Evolutionary conservation across 495 filamentous ascomycete genomes (phyloP).

Genomic region (Peziza echinospora): DNA sequence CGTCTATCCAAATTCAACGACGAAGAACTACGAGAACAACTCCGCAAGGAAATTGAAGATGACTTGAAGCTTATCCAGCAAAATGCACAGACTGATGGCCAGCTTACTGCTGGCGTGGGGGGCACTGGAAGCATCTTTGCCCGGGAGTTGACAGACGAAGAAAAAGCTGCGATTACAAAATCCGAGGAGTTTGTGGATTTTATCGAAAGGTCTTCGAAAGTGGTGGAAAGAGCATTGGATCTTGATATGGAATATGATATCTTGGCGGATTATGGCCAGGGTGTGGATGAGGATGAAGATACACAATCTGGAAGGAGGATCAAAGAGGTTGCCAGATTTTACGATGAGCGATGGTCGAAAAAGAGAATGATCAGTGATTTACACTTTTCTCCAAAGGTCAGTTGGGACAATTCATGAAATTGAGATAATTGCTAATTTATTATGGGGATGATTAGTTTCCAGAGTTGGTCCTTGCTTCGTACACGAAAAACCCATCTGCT

Average conservation of each 20-base stretch:
- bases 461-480: slow-evolving; percentile 77
- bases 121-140: slow-evolving; percentile 38
- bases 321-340: slow-evolving; percentile 77
- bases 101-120: slow-evolving; percentile 7
- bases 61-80: slow-evolving; percentile 40
- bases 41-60: slow-evolving; percentile 78
- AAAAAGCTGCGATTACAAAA: slow-evolving; percentile 72
- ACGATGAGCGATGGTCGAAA: slow-evolving; percentile 86
- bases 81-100: slow-evolving; percentile 32
- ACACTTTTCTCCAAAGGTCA: slow-evolving; percentile 74
- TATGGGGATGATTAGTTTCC: slow-evolving; percentile 34
- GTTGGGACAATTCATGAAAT: slow-evolving; percentile 9
- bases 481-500: slow-evolving; percentile 88
- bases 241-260: slow-evolving; percentile 72
- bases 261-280: slow-evolving; percentile 75
- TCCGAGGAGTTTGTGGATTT: slow-evolving; percentile 90
- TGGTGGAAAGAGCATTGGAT: slow-evolving; percentile 87
- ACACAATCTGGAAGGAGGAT: slow-evolving; percentile 47
- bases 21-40: slow-evolving; percentile 65
- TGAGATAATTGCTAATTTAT: slow-evolving; percentile 2
- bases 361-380: slow-evolving; percentile 89
- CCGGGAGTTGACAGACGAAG: slow-evolving; percentile 62
- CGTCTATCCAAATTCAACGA: slow-evolving; percentile 43
- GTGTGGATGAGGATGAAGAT: slow-evolving; percentile 67
- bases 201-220: slow-evolving; percentile 83